A percentile compares a stretch with the other conserved stretches of the same genome.
Evolutionary conservation across 2,329 filamentous ascomycete species (phyloP).

Genomic region (Anisogramma anomala): DNA sequence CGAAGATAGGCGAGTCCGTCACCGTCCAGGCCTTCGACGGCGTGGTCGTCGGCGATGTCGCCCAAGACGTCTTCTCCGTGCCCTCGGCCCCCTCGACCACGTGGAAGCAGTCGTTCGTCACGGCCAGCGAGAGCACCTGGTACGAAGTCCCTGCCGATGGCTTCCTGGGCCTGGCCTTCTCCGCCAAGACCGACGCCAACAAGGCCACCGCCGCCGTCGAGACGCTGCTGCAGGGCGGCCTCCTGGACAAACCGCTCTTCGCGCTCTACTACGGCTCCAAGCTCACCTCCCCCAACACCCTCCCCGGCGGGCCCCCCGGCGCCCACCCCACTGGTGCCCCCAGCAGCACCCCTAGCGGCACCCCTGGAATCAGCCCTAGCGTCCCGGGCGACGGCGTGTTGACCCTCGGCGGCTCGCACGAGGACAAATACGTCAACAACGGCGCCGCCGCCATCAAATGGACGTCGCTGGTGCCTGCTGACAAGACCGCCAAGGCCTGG

Average conservation of each 20-base stretch:
- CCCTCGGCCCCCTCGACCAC: conserved; percentile 7
- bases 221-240: conserved; percentile 20
- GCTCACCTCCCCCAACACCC: conserved; percentile 11
- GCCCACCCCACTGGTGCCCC: too few relatives aligned
- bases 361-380: conserved; percentile 16
- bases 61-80: conserved; percentile 20
- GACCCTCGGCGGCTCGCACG: conserved; percentile 24
- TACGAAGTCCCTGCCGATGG: conserved; percentile 21
- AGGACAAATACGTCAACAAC: conserved; percentile 22
- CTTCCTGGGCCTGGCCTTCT: conserved; percentile 26
- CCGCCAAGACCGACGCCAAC: conserved; percentile 21
- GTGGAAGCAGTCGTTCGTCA: conserved; percentile 23
- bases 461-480: conserved; percentile 13
- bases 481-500: conserved; percentile 23
- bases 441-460: conserved; percentile 17
- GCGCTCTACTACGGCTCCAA: conserved; percentile 22
- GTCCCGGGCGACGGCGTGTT: conserved; percentile 21
- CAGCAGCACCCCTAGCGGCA: too few relatives aligned
- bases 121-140: conserved; percentile 22
- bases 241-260: conserved; percentile 24
- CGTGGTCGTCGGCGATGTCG: conserved; percentile 16
- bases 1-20: conserved; percentile 15
- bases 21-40: conserved; percentile 24
- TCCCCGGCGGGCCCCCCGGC: conserved; percentile 16
- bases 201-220: conserved; percentile 24